These are phyloP conservation scores for Fonsecaea pedrosoi DNA, from an alignment of 2,329 filamentous ascomycete species.

Conservation along the genomic window DNA sequence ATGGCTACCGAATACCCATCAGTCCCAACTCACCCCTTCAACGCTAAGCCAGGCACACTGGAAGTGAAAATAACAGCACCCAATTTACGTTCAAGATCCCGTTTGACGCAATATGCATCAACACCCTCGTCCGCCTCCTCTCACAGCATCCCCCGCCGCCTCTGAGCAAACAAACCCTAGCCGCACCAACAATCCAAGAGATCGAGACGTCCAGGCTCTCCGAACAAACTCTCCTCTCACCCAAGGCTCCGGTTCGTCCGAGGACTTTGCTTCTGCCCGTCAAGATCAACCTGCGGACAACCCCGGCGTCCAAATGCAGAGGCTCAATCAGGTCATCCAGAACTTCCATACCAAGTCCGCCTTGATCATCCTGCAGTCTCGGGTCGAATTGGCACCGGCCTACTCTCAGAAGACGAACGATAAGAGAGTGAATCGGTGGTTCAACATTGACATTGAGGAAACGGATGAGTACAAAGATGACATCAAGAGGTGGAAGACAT, in stretches of 20 bases:
- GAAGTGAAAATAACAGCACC: conserved; percentile 20
- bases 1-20: conserved; percentile 36
- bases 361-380: conserved; percentile 79
- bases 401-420: conserved; percentile 63
- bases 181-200: conserved; percentile 76
- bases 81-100: conserved; percentile 6
- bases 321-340: conserved; percentile 95
- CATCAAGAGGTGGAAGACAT: conserved; percentile 79
- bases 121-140: conserved; percentile 77
- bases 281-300: conserved; percentile 53
- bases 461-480: conserved; percentile 86
- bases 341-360: conserved; percentile 92
- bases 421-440: conserved; percentile 84
- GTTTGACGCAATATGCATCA: conserved; percentile 75
- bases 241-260: conserved; percentile 59
- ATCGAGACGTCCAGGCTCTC: conserved; percentile 61
- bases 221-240: conserved; percentile 58
- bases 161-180: conserved; percentile 74
- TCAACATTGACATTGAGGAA: conserved; percentile 92
- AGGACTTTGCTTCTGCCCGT: conserved; percentile 53
- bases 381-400: conserved; percentile 70
- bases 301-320: conserved; percentile 72
- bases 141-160: conserved; percentile 74
- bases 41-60: conserved; percentile 33
- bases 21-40: conserved; percentile 28